A percentile compares a stretch with the other conserved stretches of the same genome.
Evolutionary conservation across 805 yeast genomes (phyloP).

Genomic region (Metschnikowia reukaufii): DNA sequence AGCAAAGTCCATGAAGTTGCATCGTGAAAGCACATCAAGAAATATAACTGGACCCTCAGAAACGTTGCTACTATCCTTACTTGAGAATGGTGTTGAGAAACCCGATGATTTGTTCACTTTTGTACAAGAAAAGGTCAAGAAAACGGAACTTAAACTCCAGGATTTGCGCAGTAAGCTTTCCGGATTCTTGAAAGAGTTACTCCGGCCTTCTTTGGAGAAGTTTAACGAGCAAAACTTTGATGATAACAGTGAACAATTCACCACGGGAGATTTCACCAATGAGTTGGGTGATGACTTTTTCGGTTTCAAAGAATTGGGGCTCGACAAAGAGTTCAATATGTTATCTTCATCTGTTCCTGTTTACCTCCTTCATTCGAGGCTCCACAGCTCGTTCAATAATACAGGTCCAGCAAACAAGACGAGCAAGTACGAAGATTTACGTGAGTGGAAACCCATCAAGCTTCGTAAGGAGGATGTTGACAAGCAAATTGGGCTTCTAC

Average conservation of each 20-base stretch:
- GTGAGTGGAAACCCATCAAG: conserved; percentile 51
- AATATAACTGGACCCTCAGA: conserved; percentile 44
- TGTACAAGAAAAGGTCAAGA: conserved; percentile 66
- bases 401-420: conserved; percentile 47
- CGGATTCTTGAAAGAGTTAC: conserved; percentile 69
- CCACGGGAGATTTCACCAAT: conserved; percentile 91
- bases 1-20: conserved; percentile 66
- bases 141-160: conserved; percentile 65
- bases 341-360: conserved; percentile 84
- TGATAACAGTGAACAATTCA: conserved; percentile 90
- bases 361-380: conserved; percentile 76
- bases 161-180: conserved; percentile 71
- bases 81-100: conserved; percentile 84
- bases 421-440: conserved; percentile 64
- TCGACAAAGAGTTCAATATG: conserved; percentile 88
- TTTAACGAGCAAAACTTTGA: conserved; percentile 74
- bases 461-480: conserved; percentile 53
- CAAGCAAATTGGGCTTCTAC: conserved; percentile 56
- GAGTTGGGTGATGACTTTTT: conserved; percentile 97
- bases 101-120: conserved; percentile 75
- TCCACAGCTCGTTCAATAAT: conserved; percentile 55
- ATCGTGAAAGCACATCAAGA: conserved; percentile 60
- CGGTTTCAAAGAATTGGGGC: conserved; percentile 91
- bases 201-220: conserved; percentile 78
- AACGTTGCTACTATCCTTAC: conserved; percentile 57